A percentile compares a stretch with the other conserved stretches of the same genome.
phyloP scores from a whole-genome alignment of 164 flowering plant species.

The Dillenia suffruticosa region DNA sequence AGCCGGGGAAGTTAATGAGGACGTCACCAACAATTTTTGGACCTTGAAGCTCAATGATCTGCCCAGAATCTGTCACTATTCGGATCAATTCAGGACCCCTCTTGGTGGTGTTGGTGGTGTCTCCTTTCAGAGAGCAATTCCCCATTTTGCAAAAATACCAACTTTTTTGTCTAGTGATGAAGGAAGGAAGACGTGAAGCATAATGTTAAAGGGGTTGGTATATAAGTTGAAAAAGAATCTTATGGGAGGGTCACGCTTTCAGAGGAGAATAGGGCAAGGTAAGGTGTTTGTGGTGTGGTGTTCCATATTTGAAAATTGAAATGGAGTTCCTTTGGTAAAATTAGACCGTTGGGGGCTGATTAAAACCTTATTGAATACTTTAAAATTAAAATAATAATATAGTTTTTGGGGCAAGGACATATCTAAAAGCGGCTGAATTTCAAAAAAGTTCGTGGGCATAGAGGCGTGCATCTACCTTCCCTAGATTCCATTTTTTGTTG shows the following conservation, averaged over 20 bases:
- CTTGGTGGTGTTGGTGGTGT: constrained; percentile 4
- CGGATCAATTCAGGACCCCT: constrained; percentile 16
- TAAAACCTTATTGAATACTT: too few relatives aligned
- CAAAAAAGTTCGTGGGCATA: too few relatives aligned
- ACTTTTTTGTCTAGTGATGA: background rate
- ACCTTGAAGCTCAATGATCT: constrained; percentile 29
- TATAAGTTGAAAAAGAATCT: constrained; percentile 1
- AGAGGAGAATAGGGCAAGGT: constrained; percentile 15
- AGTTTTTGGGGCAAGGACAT: too few relatives aligned
- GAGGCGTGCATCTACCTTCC: too few relatives aligned
- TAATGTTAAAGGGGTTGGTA: too few relatives aligned
- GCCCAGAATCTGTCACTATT: constrained; percentile 44
- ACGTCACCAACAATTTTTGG: constrained; percentile 33
- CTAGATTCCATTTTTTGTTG: too few relatives aligned
- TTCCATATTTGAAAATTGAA: constrained; percentile 14
- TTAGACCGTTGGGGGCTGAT: constrained; percentile 27
- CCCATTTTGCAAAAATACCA: constrained; percentile 32
- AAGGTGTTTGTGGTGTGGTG: background rate
- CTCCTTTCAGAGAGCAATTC: constrained; percentile 47
- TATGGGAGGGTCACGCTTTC: background rate
- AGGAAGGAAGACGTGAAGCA: background rate
- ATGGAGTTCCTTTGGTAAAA: constrained; percentile 14
- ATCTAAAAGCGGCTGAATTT: too few relatives aligned
- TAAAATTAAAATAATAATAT: too few relatives aligned
- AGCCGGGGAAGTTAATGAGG: constrained; percentile 38